phyloP scores from a whole-genome alignment of 2,329 filamentous ascomycete species.

The Cercospora zeina region DNA sequence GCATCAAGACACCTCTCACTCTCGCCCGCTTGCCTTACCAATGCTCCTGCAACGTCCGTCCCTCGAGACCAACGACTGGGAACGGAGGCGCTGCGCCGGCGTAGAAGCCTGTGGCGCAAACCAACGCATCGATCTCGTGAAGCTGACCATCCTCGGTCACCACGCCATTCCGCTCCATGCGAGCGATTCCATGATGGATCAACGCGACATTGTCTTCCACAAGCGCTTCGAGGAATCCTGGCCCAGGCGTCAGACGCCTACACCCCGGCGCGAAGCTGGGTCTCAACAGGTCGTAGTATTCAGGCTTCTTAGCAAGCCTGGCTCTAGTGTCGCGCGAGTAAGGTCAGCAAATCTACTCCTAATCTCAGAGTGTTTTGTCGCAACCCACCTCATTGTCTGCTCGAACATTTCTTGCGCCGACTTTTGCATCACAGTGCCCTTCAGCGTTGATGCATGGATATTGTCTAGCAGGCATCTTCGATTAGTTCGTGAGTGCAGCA shows the following conservation, averaged over 20 bases:
- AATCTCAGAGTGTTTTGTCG: background rate
- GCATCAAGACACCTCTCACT: background rate
- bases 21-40: slow-evolving; percentile 33
- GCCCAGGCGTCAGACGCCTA: slow-evolving; percentile 52
- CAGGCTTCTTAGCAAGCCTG: slow-evolving; percentile 41
- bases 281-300: slow-evolving; percentile 46
- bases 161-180: slow-evolving; percentile 43
- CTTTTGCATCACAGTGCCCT: slow-evolving; percentile 43
- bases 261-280: slow-evolving; percentile 50
- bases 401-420: slow-evolving; percentile 44
- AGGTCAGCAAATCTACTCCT: background rate
- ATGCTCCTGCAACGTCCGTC: slow-evolving; percentile 38
- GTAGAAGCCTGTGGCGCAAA: slow-evolving; percentile 43
- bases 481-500: background rate
- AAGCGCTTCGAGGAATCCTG: slow-evolving; percentile 55
- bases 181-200: slow-evolving; percentile 44
- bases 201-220: slow-evolving; percentile 50
- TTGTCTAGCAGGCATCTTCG: slow-evolving; percentile 48
- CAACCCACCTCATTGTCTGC: slow-evolving; percentile 44
- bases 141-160: slow-evolving; percentile 46
- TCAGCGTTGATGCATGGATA: slow-evolving; percentile 45
- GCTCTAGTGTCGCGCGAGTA: slow-evolving; percentile 11
- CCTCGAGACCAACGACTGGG: slow-evolving; percentile 30
- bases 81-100: slow-evolving; percentile 39
- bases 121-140: slow-evolving; percentile 36